These are phyloP conservation scores for Plantago ovata DNA, from an alignment of 257 asterid species.

Conservation along the genomic window DNA sequence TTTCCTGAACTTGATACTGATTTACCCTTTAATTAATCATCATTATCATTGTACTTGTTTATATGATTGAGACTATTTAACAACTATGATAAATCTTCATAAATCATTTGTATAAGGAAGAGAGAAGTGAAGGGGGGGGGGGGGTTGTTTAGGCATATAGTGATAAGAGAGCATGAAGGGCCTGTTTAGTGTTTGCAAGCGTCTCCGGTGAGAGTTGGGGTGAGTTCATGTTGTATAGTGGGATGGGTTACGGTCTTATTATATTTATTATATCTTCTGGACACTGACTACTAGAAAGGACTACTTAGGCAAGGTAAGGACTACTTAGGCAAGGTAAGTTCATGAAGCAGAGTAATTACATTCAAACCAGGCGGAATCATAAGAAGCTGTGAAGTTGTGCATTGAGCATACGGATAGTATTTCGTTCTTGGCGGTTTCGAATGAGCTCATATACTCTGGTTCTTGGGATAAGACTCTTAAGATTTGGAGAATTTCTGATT, in stretches of 20 bases:
- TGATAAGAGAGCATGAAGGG: slow-evolving; percentile 53
- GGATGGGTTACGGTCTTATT: too few species aligned
- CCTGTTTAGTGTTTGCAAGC: slow-evolving; percentile 58
- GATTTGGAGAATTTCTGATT: slow-evolving; percentile 80
- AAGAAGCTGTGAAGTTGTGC: slow-evolving; percentile 74
- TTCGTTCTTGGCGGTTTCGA: slow-evolving; percentile 60
- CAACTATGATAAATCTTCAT: too few species aligned
- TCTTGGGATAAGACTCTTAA: slow-evolving; percentile 91
- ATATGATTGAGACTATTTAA: too few species aligned
- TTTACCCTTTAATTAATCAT: too few species aligned
- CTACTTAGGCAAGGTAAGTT: too few species aligned
- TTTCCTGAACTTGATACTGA: too few species aligned
- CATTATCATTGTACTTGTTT: too few species aligned
- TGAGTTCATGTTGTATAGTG: slow-evolving; percentile 56
- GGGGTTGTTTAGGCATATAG: slow-evolving; percentile 32
- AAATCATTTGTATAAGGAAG: too few species aligned
- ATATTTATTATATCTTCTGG: too few species aligned
- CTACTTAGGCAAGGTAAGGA: slow-evolving; percentile 63
- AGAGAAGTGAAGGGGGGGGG: slow-evolving; percentile 50
- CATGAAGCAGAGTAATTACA: slow-evolving; percentile 86
- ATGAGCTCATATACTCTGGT: slow-evolving; percentile 71
- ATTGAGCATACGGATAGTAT: slow-evolving; percentile 86
- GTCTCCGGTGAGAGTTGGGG: slow-evolving; percentile 47
- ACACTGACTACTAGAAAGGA: slow-evolving; percentile 80
- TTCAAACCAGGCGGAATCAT: slow-evolving; percentile 68